phyloP scores from a whole-genome alignment of 768 basidiomycete species.

The Podaxis sp. region DNA sequence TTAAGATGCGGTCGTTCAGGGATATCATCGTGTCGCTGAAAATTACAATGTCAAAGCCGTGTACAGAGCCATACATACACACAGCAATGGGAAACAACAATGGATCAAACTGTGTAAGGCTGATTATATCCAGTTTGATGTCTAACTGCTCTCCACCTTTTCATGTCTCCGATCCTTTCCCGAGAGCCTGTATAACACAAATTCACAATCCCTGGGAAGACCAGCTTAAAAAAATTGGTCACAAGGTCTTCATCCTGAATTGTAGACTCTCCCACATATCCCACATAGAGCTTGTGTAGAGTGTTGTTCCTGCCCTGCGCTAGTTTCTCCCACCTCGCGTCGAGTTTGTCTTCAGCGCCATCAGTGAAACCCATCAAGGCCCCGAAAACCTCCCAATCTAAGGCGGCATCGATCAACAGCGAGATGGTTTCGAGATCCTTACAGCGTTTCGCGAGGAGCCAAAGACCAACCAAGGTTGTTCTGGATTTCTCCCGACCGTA shows the following conservation, averaged over 20 bases:
- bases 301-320: not conserved
- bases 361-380: not conserved
- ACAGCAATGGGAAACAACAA: not conserved
- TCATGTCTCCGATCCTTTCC: not conserved
- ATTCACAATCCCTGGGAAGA: not conserved
- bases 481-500: not conserved
- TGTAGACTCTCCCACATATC: conserved; percentile 1
- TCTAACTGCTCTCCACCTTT: conserved; percentile 1
- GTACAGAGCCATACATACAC: not conserved
- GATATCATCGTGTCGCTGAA: no score
- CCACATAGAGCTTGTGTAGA: not conserved
- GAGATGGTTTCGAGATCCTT: not conserved
- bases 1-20: no score
- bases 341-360: no score
- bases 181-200: not conserved
- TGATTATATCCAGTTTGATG: not conserved
- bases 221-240: not conserved
- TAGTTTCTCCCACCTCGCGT: not conserved
- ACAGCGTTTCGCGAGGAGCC: conserved; percentile 2
- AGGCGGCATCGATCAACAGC: not conserved
- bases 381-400: not conserved
- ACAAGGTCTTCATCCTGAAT: not conserved
- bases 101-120: not conserved
- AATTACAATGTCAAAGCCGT: no score
- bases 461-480: conserved; percentile 1